Base-by-base conservation (phyloP, 2,329 filamentous ascomycete species). In the Cladosporium sp. region DNA sequence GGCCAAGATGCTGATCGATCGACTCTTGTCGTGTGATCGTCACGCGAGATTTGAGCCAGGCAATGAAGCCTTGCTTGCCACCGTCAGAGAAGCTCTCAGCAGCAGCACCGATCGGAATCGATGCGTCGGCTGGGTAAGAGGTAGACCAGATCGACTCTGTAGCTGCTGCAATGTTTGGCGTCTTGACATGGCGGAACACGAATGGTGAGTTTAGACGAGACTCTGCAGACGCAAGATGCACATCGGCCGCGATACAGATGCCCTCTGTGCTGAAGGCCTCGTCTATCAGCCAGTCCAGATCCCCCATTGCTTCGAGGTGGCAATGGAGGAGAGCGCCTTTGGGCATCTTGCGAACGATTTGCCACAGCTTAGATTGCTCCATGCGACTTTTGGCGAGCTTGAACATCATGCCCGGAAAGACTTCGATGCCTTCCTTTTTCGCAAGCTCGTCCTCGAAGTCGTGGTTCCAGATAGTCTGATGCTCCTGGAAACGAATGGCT, bases 321-420 rank as follows among this genome's bases (percentile, higher is more conserved):
- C 89, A 89, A 72, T 97, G 91, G 54, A 95, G 72, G 24, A 95
- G 74, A 7, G 85, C 79, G 11, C 92, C 93, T 68, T 97, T 97
- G 22, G 92, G 92, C 87, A 97, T 89, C 56, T 75, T 80, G 53
- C 84, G 80, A 13, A 96, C 80, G 60, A 96, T 93, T 57, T 83
- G 79, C 89, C 89, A 97, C 19, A 96, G 76, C 63, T 84, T 84
- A 12, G 89, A 95, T 59, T 77, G 77, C 69, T 95, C 89, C 82
- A 96, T 95, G 32, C 83, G 82, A n/a, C 84, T 80, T 68, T 90
- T 92, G 59, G 89, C 89, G 30, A 92, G 77, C 30, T 81, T 84
- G 70, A 96, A 96, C 87, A 95, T 93, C 86, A 96, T 95, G 9
- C 91, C 91, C 0, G 89, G 89, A 64, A 87, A 89, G 44, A 92